Base-by-base conservation (phyloP, 2,329 filamentous ascomycete genomes). In the Alternaria gaisen region DNA sequence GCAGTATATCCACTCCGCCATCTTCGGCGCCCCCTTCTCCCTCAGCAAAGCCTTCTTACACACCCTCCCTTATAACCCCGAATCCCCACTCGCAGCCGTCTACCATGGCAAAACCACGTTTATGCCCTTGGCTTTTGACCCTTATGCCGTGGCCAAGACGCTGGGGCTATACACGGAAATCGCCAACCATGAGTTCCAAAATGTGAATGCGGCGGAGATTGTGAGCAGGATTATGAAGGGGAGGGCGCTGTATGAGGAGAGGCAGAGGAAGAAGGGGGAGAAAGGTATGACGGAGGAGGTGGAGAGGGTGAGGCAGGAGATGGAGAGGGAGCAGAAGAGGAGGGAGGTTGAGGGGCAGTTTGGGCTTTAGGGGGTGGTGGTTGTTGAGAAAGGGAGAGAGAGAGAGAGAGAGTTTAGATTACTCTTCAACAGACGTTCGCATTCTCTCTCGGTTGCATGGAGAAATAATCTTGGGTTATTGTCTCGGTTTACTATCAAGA, bases 91-190 rank as follows among this genome's bases (percentile, higher is more conserved):
- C 36, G n/a, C 36, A 2, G 90, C 89, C 28, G 92, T 99, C 63
- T 99, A 98, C 80, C 95, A 99, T 80, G 95, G 95, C n/a, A 93
- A 93, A 7, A 99, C 95, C 0, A 87, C 91, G 12, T 97, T 97
- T 77, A 95, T 97, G 83, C 91, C 89, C 0, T 76, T 74, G 76
- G 88, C 78, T 38, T 79, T 79, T 70, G 83, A 85, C 67, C 79
- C 82, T 2, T 97, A 98, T 81, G 84, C 85, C 28, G 92, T 88
- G 14, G 89, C 93, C 54, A 95, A 94, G 79, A 83, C 85, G 48
- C 88, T 97, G 83, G 90, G 90, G 34, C 93, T 99, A 74, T 97
- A 97, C 83, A 86, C 84, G 41, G 88, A 97, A 76, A 89, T 97
- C 42, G 86, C 87, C 11, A 79, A 83, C 53, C 95, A 99, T 80